Evolutionary conservation across 2,329 filamentous ascomycete genomes (phyloP).

Genomic region (Trichoderma sp.): DNA sequence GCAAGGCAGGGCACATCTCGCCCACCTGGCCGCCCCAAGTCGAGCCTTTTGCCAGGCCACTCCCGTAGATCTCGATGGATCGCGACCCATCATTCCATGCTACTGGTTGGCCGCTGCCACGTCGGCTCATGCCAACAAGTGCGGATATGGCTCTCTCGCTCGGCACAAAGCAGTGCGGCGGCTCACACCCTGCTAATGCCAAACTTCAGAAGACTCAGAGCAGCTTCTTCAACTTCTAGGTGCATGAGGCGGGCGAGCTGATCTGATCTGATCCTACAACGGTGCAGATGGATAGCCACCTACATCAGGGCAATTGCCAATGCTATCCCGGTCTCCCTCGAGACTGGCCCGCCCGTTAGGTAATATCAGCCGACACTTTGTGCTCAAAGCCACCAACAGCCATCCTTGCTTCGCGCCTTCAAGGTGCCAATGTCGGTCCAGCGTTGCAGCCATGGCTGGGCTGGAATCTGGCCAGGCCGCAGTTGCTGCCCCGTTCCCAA

Average conservation of each 20-base stretch:
- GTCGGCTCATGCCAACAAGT: neutral
- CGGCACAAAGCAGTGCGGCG: neutral
- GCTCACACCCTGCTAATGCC: neutral
- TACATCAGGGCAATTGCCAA: neutral
- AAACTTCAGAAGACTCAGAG: neutral
- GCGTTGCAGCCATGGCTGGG: neutral
- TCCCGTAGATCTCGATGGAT: constrained; percentile 1
- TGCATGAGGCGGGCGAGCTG: neutral
- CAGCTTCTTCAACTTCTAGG: neutral
- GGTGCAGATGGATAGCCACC: constrained; percentile 11
- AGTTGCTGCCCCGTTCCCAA: neutral
- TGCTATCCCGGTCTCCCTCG: neutral
- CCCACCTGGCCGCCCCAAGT: neutral
- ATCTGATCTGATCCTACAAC: constrained; percentile 8
- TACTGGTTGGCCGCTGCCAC: neutral
- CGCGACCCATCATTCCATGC: neutral
- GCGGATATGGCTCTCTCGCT: neutral
- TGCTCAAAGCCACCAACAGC: constrained; percentile 10
- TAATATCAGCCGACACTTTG: neutral
- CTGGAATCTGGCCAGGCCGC: neutral
- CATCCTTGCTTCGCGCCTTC: constrained; percentile 11
- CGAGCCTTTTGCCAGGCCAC: neutral
- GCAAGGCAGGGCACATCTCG: neutral
- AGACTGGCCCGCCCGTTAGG: neutral
- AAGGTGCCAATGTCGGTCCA: constrained; percentile 1